Evolutionary conservation across 2,329 filamentous ascomycete genomes (phyloP).

Genomic region (Colletotrichum brevisporum): DNA sequence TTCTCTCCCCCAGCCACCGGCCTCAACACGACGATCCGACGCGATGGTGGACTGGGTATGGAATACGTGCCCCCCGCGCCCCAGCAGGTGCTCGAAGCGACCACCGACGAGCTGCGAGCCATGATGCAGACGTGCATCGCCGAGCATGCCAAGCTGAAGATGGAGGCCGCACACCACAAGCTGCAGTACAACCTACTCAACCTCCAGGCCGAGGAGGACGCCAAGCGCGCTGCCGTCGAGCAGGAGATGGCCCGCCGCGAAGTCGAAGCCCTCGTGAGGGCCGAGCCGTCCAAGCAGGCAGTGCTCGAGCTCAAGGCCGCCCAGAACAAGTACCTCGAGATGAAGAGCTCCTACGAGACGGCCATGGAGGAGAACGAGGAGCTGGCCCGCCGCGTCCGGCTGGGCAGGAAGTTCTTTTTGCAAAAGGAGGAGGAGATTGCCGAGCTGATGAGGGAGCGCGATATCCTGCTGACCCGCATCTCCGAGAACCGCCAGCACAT

Average conservation of each 20-base stretch:
- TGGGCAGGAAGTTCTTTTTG: conserved; percentile 84
- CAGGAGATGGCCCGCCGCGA: conserved; percentile 92
- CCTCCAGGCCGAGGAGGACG: conserved; percentile 86
- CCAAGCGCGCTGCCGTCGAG: conserved; percentile 90
- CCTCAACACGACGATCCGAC: conserved; percentile 50
- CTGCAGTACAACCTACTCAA: conserved; percentile 88
- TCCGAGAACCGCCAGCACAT: conserved; percentile 92
- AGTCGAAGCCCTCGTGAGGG: conserved; percentile 84
- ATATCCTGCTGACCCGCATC: conserved; percentile 85
- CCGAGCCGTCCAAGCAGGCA: conserved; percentile 77
- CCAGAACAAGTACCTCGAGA: conserved; percentile 69
- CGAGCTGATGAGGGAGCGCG: conserved; percentile 80
- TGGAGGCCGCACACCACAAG: conserved; percentile 90
- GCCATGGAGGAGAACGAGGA: conserved; percentile 76
- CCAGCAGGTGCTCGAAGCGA: conserved; percentile 66
- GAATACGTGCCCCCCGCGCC: conserved; percentile 64
- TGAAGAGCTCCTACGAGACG: conserved; percentile 76
- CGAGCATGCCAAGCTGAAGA: conserved; percentile 76
- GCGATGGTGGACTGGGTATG: conserved; percentile 38
- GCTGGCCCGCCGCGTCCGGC: conserved; percentile 75
- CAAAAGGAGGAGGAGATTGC: conserved; percentile 82
- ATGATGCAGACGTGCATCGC: conserved; percentile 69
- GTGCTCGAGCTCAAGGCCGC: conserved; percentile 67
- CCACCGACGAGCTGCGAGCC: conserved; percentile 68
- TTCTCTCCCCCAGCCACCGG: conserved; percentile 69